Base-by-base conservation (phyloP, 164 flowering plant genomes). In the Magnolia kwangsiensis region DNA sequence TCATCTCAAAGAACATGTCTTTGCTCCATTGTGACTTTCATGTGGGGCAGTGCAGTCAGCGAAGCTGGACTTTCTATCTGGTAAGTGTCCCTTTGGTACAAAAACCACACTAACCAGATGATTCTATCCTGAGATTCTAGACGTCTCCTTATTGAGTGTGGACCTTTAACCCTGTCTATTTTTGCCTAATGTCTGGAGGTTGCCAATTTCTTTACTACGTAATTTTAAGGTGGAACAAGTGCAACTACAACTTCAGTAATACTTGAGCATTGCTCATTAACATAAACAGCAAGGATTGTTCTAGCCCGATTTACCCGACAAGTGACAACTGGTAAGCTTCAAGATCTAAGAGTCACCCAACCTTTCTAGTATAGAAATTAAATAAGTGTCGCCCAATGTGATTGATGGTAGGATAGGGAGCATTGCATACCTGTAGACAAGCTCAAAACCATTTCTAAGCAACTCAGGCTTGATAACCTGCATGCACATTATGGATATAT, bases 401-500 rank as follows among this genome's bases (percentile, higher is more conserved):
- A 55, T 16, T 55, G 61, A 55, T 55, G 61, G 61, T 55, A 11
- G 18, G 16, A 55, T 55, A 14, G 18, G 18, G 13, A 55, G 61
- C 10, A 16, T 16, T 18, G 27, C 72, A 24, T 67, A 69, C 80
- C 76, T 73, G 58, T 69, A 71, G 55, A 78, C 80, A 59, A 78
- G 80, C 69, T 78, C 80, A 78, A 78, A 78, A 24, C 80, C 80
- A 67, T 74, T 50, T 69, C 76, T 73, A 51, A 78, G 80, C 72
- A 78, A 59, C 16, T 67, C 59, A 20, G 80, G 80, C 76, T 74
- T 78, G 76, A 78, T 78, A 16, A 78, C 80, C 80, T 77, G 75
- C 64, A 64, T 19, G 20, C 9, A 50, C 14, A 55, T 55, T 55
- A 29, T 68, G 45, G 23, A 74, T 64, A 20, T 37, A 59, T n/a